These are phyloP conservation scores for Saccharum hybrid DNA, from an alignment of 202 grass and related monocot species.

Conservation along the genomic window DNA sequence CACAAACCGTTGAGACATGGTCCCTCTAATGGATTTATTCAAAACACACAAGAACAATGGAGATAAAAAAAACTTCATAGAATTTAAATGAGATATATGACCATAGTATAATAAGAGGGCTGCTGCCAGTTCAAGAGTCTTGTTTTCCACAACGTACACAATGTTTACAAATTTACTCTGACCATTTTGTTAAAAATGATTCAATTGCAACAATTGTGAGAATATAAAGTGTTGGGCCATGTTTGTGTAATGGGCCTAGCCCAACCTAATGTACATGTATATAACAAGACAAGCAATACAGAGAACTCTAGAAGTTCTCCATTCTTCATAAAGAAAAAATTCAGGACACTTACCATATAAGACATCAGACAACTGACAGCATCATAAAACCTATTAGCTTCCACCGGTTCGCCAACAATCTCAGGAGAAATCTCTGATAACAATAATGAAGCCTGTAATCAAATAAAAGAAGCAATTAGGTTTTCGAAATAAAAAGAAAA, in stretches of 20 bases:
- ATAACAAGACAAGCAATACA: too few relatives aligned
- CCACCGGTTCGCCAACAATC: slow-evolving; percentile 46
- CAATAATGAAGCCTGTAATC: slow-evolving; percentile 59
- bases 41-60: too few relatives aligned
- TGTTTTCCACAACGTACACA: neutral
- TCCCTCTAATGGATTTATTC: too few relatives aligned
- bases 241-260: too few relatives aligned
- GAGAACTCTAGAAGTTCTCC: too few relatives aligned
- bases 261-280: too few relatives aligned
- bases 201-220: slow-evolving; percentile 1
- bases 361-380: slow-evolving; percentile 59
- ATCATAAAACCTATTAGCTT: slow-evolving; percentile 53
- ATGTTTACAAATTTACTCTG: neutral
- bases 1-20: slow-evolving; percentile 22
- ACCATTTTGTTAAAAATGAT: slow-evolving; percentile 9
- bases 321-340: neutral
- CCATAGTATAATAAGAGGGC: neutral
- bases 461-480: slow-evolving; percentile 31
- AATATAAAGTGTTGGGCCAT: neutral
- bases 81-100: too few relatives aligned
- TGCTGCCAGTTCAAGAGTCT: neutral
- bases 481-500: slow-evolving; percentile 18
- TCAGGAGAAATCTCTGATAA: slow-evolving; percentile 58
- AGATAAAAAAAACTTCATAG: too few relatives aligned
- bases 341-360: slow-evolving; percentile 59